Percentiles rank a stretch among this genome's conserved stretches.
phyloP scores from a whole-genome alignment of 345 rosid genomes.

The Jatropha curcas region DNA sequence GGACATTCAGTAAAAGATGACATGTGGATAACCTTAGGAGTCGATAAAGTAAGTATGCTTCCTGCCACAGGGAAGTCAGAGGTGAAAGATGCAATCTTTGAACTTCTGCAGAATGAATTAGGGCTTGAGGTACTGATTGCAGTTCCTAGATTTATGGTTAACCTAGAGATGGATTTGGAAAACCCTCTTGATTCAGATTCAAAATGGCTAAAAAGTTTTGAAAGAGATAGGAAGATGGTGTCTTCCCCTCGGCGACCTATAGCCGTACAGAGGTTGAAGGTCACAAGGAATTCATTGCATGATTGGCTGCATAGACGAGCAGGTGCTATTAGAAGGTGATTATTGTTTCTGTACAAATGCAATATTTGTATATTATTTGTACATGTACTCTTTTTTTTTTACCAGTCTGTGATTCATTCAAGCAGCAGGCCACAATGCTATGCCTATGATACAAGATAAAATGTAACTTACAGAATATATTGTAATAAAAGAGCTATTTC shows the following conservation, averaged over 20 bases:
- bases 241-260: constrained; percentile 68
- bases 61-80: constrained; percentile 30
- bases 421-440: not conserved
- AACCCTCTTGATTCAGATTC: constrained; percentile 18
- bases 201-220: constrained; percentile 23
- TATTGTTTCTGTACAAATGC: constrained; percentile 25
- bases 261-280: constrained; percentile 57
- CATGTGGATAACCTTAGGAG: constrained; percentile 67
- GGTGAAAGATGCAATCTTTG: constrained; percentile 54
- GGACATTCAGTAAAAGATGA: constrained; percentile 71
- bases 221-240: constrained; percentile 28
- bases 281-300: constrained; percentile 61
- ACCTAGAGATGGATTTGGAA: constrained; percentile 2
- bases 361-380: constrained; percentile 19
- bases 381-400: not conserved
- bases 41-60: constrained; percentile 26
- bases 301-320: constrained; percentile 59
- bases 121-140: constrained; percentile 60
- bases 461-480: not conserved
- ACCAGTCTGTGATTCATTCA: not conserved
- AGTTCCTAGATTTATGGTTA: constrained; percentile 28
- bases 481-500: not conserved
- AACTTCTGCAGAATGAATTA: constrained; percentile 61
- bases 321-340: constrained; percentile 29
- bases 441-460: not conserved